These are phyloP conservation scores for Paramecium sonneborni DNA, from an alignment of 73 alveolate genomes.

Conservation along the genomic window DNA sequence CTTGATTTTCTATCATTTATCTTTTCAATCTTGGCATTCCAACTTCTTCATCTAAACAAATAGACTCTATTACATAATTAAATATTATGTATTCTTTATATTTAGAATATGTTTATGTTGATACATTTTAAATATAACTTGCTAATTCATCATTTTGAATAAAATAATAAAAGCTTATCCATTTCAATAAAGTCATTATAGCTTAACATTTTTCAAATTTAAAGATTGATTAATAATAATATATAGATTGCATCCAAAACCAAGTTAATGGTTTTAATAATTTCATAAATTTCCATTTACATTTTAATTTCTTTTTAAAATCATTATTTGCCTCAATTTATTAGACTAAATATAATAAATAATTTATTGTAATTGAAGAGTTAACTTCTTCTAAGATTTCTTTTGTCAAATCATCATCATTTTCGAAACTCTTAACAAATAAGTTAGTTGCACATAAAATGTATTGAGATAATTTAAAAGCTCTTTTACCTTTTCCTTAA, in stretches of 20 bases:
- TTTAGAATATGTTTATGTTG: neutral
- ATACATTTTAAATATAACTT: neutral
- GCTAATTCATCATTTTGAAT: neutral
- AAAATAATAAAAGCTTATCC: neutral
- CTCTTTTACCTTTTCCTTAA: neutral
- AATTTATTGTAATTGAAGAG: neutral
- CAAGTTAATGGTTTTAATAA: constrained; percentile 7
- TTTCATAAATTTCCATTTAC: neutral
- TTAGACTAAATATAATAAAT: neutral
- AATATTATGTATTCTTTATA: neutral
- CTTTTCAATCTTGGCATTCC: neutral
- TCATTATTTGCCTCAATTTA: neutral
- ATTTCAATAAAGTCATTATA: neutral
- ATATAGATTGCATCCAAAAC: constrained; percentile 10
- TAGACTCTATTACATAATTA: neutral
- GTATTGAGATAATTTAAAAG: neutral
- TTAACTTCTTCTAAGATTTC: neutral
- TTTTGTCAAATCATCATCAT: neutral
- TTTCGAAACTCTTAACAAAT: neutral
- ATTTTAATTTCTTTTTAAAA: neutral
- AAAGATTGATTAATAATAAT: neutral
- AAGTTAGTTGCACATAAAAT: neutral
- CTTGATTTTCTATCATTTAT: neutral
- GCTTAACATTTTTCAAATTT: neutral
- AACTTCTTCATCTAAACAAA: neutral